Evolutionary conservation across 164 flowering plant genomes (phyloP), one percentile per base, ranked within the genome.

Genomic region (Taxillus chinensis): DNA sequence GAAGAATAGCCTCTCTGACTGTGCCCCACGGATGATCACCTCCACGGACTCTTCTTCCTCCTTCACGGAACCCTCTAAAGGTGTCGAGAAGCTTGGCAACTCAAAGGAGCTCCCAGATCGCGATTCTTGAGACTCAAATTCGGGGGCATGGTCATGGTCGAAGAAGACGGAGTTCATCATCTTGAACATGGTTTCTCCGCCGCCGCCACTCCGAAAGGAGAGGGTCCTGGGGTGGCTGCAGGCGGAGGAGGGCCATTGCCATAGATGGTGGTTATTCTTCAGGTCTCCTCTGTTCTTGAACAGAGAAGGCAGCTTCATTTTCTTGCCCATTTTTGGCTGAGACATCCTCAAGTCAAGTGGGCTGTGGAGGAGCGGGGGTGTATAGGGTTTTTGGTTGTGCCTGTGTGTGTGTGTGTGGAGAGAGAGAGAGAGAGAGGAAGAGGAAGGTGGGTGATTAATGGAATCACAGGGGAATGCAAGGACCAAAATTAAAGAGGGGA

Each of bases 221-320:
- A 14, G 54, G 27, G 54, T 51, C 10, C 5, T 14, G 54, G 54
- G 54, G 54, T 51, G 54, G 27, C 8, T 51, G 54, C 54, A 51
- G 54, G 54, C 2, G 8, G 54, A 51, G 54, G 54, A 51, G 8
- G 54, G 27, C 54, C 54, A 51, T 27, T 51, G 54, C 54, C 54
- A 51, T 51, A 27, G 27, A 51, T 51, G 54, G 51, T 48, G 11
- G 4, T 8, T 12, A 4, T 4, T 8, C 14, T 8, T 8, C 14
- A 12, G 46, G 46, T 43, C 46, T 43, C 46, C 54, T 15, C 27
- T 51, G 54, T 51, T 51, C 27, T 51, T 51, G 54, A 51, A 51
- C 54, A 51, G 54, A 51, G 54, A 14, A 51, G 54, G 54, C 7
- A 51, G 17, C 54, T 15, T 51, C 54, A 51, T 51, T 51, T 51